Percentiles rank a stretch among this genome's conserved stretches.
These are phyloP conservation scores for Ogataea degrootiae DNA, from an alignment of 805 yeast species.

Conservation along the genomic window DNA sequence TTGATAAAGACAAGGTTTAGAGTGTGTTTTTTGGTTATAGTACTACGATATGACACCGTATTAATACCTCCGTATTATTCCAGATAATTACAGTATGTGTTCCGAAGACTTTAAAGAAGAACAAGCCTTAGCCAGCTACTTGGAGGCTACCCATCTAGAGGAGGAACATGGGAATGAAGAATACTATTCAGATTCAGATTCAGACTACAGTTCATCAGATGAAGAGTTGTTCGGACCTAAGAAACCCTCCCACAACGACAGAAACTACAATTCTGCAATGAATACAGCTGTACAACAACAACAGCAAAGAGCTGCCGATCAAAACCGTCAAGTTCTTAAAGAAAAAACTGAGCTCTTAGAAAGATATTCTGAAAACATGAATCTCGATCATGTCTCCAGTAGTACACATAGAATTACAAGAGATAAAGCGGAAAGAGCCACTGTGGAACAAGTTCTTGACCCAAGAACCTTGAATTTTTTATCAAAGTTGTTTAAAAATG, in stretches of 20 bases:
- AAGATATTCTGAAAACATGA: constrained; percentile 62
- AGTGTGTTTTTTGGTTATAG: no score
- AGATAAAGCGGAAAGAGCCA: constrained; percentile 91
- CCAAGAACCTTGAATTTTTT: constrained; percentile 87
- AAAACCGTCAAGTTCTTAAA: constrained; percentile 10
- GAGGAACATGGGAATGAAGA: neutral
- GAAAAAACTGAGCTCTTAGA: constrained; percentile 49
- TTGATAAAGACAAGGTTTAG: no score
- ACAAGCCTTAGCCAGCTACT: neutral
- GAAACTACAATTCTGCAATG: neutral
- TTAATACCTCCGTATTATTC: no score
- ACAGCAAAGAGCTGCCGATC: neutral
- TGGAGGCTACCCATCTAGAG: neutral
- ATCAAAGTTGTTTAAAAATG: constrained; percentile 75
- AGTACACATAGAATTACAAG: constrained; percentile 57
- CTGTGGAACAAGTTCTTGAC: constrained; percentile 94
- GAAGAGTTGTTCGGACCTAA: neutral
- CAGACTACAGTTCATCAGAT: neutral
- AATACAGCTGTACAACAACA: constrained; percentile 2
- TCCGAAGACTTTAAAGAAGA: no score
- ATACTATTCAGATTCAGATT: neutral
- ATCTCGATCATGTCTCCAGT: constrained; percentile 52
- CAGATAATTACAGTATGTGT: no score
- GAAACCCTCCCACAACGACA: neutral
- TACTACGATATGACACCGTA: no score